Evolutionary conservation across 108 stramenopile genomes (phyloP).

Genomic region (Nitzschia palea): DNA sequence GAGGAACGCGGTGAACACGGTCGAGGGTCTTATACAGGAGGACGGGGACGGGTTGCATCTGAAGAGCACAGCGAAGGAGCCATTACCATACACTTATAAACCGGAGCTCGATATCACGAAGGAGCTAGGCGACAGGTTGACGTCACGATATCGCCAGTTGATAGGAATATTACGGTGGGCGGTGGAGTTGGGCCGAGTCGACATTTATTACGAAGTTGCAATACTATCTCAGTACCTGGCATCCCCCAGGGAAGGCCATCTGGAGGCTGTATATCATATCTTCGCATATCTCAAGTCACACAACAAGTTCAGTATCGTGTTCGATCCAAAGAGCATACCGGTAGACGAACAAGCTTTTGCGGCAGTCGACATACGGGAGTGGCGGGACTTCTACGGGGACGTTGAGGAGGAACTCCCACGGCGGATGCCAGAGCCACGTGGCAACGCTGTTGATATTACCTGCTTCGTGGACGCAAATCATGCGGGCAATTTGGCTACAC

Average conservation of each 20-base stretch:
- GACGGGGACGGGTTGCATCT: not conserved
- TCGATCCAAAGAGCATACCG: conserved; percentile 9
- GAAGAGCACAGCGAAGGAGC: not conserved
- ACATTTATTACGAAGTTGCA: conserved; percentile 36
- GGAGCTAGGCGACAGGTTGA: not conserved
- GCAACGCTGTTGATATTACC: conserved; percentile 13
- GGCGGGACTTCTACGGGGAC: conserved; percentile 25
- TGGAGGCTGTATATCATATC: conserved; percentile 35
- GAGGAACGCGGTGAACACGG: not conserved
- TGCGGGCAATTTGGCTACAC: conserved; percentile 45
- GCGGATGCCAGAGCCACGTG: conserved; percentile 27
- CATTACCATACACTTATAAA: not conserved
- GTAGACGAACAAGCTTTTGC: not conserved
- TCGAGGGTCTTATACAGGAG: not conserved
- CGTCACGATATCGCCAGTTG: conserved; percentile 5
- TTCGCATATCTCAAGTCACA: conserved; percentile 38
- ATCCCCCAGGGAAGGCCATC: conserved; percentile 31
- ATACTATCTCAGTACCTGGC: conserved; percentile 31
- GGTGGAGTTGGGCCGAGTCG: conserved; percentile 42
- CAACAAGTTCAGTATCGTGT: conserved; percentile 19
- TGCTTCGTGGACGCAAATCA: conserved; percentile 56
- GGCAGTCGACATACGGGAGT: conserved; percentile 8
- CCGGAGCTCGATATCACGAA: conserved; percentile 4
- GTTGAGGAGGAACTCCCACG: conserved; percentile 31
- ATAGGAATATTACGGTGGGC: conserved; percentile 50